phyloP scores from a whole-genome alignment of 2,329 filamentous ascomycete species.

The Fusarium aywerte region DNA sequence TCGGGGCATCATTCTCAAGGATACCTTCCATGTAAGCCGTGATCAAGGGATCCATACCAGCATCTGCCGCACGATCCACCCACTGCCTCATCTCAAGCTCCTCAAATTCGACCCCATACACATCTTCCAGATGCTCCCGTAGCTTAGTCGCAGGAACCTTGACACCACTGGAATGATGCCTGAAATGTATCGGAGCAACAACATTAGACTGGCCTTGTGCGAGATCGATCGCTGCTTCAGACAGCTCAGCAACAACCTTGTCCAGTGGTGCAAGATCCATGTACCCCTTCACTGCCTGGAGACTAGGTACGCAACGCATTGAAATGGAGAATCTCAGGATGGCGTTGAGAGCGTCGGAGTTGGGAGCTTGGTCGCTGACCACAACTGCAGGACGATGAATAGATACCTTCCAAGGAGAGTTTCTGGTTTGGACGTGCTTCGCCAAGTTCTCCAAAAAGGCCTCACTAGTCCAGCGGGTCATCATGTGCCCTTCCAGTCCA shows the following conservation, averaged over 20 bases:
- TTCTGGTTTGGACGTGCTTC: neutral
- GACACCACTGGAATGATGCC: neutral
- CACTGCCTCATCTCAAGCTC: neutral
- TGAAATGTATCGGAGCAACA: neutral
- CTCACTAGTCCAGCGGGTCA: neutral
- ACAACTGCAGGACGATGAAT: neutral
- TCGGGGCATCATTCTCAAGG: neutral
- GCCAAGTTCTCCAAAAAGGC: neutral
- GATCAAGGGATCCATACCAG: neutral
- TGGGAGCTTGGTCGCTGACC: neutral
- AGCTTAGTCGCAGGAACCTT: neutral
- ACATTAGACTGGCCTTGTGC: neutral
- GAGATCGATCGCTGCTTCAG: neutral
- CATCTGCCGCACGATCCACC: neutral
- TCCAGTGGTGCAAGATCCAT: neutral
- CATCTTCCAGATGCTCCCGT: neutral
- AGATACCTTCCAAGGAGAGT: neutral
- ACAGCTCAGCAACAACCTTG: neutral
- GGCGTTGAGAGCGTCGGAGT: neutral
- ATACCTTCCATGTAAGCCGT: slow-evolving; percentile 3
- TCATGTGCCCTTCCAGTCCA: neutral
- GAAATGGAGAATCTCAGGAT: neutral
- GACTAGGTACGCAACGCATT: neutral
- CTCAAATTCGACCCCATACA: neutral
- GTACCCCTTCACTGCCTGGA: neutral